Percentiles rank a stretch among this genome's conserved stretches.
Evolutionary conservation across 495 filamentous ascomycete species (phyloP).

Genomic region (Patellaria atrata): DNA sequence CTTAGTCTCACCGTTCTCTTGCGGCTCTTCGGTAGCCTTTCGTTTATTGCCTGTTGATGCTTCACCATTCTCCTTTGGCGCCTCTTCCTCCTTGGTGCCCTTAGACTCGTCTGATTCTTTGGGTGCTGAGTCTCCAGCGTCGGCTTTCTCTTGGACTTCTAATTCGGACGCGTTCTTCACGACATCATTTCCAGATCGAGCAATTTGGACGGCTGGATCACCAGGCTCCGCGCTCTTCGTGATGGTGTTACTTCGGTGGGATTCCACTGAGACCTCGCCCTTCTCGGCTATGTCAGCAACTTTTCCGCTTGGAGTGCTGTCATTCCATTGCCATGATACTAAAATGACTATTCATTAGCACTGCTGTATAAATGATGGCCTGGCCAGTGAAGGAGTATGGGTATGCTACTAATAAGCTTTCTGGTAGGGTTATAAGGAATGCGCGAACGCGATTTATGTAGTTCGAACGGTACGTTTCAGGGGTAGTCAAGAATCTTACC

Average conservation of each 20-base stretch:
- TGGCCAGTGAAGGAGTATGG: too few species aligned
- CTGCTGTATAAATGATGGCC: not conserved
- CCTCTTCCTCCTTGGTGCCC: slow-evolving; percentile 13
- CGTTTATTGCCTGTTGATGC: slow-evolving; percentile 26
- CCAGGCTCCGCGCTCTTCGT: slow-evolving; percentile 41
- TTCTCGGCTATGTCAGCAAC: slow-evolving; percentile 43
- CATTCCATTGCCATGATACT: slow-evolving; percentile 48
- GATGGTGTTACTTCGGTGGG: slow-evolving; percentile 46
- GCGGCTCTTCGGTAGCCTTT: slow-evolving; percentile 26
- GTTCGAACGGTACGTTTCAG: too few species aligned
- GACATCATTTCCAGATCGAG: slow-evolving; percentile 46
- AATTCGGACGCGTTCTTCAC: slow-evolving; percentile 45
- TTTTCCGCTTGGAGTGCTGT: slow-evolving; percentile 36
- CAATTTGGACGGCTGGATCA: slow-evolving; percentile 44
- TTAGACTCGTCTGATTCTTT: slow-evolving; percentile 23
- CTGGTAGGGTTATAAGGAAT: too few species aligned
- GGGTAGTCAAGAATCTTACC: too few species aligned
- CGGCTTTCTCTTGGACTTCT: slow-evolving; percentile 20
- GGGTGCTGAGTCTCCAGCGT: slow-evolving; percentile 18
- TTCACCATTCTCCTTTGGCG: slow-evolving; percentile 18
- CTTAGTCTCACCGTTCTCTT: slow-evolving; percentile 21
- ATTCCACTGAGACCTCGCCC: slow-evolving; percentile 42
- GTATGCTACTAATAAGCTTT: too few species aligned
- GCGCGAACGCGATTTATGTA: too few species aligned
- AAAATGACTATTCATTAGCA: too few species aligned